A percentile compares a stretch with the other conserved stretches of the same genome.
phyloP scores from a whole-genome alignment of 345 rosid species.

The Pistacia integerrima region DNA sequence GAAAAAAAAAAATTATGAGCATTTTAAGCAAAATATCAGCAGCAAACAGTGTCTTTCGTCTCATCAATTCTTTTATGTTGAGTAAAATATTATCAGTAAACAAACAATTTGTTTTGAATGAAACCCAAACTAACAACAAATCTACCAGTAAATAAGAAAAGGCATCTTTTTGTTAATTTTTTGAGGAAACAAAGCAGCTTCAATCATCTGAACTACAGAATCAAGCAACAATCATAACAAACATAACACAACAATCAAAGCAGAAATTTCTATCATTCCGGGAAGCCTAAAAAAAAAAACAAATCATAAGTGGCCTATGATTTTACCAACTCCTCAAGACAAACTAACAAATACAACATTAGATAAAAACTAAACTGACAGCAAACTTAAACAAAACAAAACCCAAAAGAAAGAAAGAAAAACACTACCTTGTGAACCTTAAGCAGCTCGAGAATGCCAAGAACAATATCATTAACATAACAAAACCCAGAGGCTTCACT shows the following conservation, averaged over 20 bases:
- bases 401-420: not conserved
- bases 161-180: too few relatives aligned
- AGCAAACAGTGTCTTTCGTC: too few relatives aligned
- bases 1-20: too few relatives aligned
- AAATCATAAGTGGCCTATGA: not conserved
- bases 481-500: conserved; percentile 98
- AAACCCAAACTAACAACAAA: too few relatives aligned
- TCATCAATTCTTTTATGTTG: too few relatives aligned
- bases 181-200: not conserved
- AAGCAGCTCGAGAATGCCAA: conserved; percentile 93
- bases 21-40: too few relatives aligned
- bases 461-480: conserved; percentile 92
- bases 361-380: not conserved
- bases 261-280: not conserved
- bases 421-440: conserved; percentile 80
- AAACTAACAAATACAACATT: not conserved
- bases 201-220: not conserved
- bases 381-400: not conserved
- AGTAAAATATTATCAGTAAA: too few relatives aligned
- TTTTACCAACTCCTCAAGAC: not conserved
- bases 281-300: not conserved
- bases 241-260: not conserved
- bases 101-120: too few relatives aligned
- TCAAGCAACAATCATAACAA: not conserved
- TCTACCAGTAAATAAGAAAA: not conserved